phyloP scores from a whole-genome alignment of 1,284 basidiomycete species.

The Cutaneotrichosporon dermatis region DNA sequence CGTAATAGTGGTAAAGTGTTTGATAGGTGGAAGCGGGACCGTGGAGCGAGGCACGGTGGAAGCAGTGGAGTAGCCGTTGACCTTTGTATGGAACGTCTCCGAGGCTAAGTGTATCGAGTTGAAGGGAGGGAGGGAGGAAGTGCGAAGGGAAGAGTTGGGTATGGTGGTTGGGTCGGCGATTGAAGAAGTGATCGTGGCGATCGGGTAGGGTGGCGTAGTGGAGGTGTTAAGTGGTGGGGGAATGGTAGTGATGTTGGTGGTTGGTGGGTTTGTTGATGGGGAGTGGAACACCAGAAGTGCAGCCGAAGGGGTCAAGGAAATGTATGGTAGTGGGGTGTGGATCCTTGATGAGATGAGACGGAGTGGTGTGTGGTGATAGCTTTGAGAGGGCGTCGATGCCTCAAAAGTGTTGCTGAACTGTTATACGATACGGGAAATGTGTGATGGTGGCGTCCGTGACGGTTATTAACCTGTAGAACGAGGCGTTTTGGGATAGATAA shows the following conservation, averaged over 20 bases:
- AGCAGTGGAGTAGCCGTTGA: neutral
- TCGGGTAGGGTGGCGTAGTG: no score
- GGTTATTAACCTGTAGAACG: neutral
- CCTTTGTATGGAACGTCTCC: neutral
- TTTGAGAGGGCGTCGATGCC: neutral
- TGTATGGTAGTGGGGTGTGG: neutral
- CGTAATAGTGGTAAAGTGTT: neutral
- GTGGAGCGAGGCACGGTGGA: neutral
- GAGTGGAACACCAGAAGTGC: no score
- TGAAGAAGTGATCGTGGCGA: no score
- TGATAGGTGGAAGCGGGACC: neutral
- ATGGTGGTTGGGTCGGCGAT: no score
- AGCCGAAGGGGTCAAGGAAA: no score
- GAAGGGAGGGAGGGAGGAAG: no score
- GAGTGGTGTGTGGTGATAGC: neutral
- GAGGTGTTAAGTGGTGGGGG: no score
- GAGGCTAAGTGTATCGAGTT: neutral
- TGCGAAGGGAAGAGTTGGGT: no score
- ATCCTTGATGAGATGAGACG: neutral
- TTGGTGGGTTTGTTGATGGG: no score
- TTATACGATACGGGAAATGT: neutral
- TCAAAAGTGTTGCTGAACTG: neutral
- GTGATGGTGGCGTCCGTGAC: neutral
- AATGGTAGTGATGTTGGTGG: no score
- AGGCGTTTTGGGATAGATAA: no score